Evolutionary conservation across 1,284 basidiomycete genomes (phyloP).

Genomic region (Agroathelia rolfsii): DNA sequence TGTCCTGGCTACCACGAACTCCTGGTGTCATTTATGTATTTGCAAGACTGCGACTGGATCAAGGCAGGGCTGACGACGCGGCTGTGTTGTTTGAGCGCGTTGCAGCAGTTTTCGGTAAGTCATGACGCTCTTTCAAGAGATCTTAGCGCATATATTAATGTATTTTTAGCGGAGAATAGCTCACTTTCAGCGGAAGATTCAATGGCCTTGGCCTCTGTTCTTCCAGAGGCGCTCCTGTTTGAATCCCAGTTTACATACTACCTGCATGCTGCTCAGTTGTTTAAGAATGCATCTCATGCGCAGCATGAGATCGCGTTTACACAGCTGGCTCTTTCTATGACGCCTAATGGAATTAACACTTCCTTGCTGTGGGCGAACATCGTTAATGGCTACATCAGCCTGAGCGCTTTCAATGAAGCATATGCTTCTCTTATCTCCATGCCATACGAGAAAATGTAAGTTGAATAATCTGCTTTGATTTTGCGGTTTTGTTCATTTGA

Average conservation of each 20-base stretch:
- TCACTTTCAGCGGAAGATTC: constrained; percentile 50
- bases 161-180: constrained; percentile 38
- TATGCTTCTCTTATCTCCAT: constrained; percentile 68
- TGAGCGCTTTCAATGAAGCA: constrained; percentile 76
- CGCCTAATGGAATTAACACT: constrained; percentile 42
- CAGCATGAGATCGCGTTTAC: constrained; percentile 66
- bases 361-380: constrained; percentile 68
- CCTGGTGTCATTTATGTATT: constrained; percentile 69
- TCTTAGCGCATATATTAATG: constrained; percentile 12
- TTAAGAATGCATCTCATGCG: constrained; percentile 48
- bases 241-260: constrained; percentile 68
- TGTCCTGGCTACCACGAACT: constrained; percentile 68
- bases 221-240: constrained; percentile 49
- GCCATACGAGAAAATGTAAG: constrained; percentile 72
- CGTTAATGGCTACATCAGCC: constrained; percentile 67
- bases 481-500: too few relatives aligned
- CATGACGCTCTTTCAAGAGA: too few relatives aligned
- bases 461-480: constrained; percentile 12
- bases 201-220: constrained; percentile 49
- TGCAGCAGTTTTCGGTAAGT: constrained; percentile 71
- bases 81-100: constrained; percentile 62
- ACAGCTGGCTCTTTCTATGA: constrained; percentile 63
- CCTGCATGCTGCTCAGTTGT: constrained; percentile 64
- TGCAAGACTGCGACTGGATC: constrained; percentile 57
- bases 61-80: constrained; percentile 71